Base-by-base conservation (phyloP, 495 filamentous ascomycete species). In the Astrothelium subdiscretum region DNA sequence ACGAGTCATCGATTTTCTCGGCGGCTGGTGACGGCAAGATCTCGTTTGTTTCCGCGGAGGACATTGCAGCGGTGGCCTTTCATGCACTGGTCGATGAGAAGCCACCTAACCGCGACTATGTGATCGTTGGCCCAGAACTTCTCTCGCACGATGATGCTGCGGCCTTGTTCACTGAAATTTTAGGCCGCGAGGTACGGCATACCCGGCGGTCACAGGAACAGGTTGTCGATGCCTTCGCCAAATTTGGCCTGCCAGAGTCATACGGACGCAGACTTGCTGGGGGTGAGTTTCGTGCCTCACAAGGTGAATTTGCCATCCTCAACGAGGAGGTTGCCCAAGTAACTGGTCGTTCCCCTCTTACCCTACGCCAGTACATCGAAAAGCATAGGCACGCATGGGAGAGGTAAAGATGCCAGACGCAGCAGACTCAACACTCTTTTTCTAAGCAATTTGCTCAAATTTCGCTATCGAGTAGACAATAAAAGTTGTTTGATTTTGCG, bases 51-150 rank as follows among this genome's bases (percentile, higher is more conserved):
- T 29, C 22, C 57, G 31, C 57, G 18, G 31, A 29, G 26, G 57
- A 59, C 31, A 59, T 59, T 26, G 57, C 57, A 26, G 57, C 57
- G 22, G 26, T 59, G 18, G 57, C 57, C 5, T 31, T 35, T 20
- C 24, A 31, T 31, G 57, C 57, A 26, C 57, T 59, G 18, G 31
- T 31, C 20, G 57, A 59, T 20, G 57, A 32, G 57, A 59, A 59
- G 57, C 57, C 57, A 26, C 57, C 5, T 20, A 38, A 31, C n/a
- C 18, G 22, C 31, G 57, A 59, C 31, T 32, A 59, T 26, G n/a
- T n/a, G 26, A 31, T 59, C 13, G 8, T 59, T 27, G 57, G 57
- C 8, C 57, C 57, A 10, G 57, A 59, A 31, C 20, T 38, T 8
- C 31, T 59, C 10, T 29, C 57, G 18, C 31, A 59, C 57, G 57